A percentile compares a stretch with the other conserved stretches of the same genome.
These are phyloP conservation scores for Aspergillus sp. DNA, from an alignment of 2,329 filamentous ascomycete species.

Conservation along the genomic window DNA sequence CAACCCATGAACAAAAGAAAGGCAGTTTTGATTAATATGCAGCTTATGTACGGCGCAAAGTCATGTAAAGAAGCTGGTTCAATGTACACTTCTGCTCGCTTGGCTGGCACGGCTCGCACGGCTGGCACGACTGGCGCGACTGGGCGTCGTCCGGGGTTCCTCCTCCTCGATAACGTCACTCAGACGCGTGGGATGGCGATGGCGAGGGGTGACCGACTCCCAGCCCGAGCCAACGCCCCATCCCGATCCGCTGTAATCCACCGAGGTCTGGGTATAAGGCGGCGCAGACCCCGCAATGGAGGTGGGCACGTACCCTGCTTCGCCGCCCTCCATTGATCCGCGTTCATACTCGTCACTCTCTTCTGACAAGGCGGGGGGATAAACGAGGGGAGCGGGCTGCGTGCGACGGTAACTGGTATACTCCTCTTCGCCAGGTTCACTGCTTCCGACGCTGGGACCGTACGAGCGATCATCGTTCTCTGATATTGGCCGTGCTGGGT, in stretches of 20 bases:
- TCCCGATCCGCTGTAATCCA: slow-evolving; percentile 66
- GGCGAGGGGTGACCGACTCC: slow-evolving; percentile 68
- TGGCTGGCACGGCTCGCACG: slow-evolving; percentile 34
- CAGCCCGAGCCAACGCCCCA: slow-evolving; percentile 68
- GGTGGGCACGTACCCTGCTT: slow-evolving; percentile 24
- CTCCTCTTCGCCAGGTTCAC: slow-evolving; percentile 67
- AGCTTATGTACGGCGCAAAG: slow-evolving; percentile 13
- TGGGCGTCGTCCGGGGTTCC: slow-evolving; percentile 68
- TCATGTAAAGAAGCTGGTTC: slow-evolving; percentile 8
- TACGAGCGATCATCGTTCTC: slow-evolving; percentile 48
- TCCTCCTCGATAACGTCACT: slow-evolving; percentile 88
- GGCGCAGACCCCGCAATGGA: slow-evolving; percentile 16
- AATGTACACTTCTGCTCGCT: slow-evolving; percentile 42
- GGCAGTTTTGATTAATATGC: slow-evolving; percentile 3
- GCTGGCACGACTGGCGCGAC: slow-evolving; percentile 58
- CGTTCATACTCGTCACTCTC: slow-evolving; percentile 56
- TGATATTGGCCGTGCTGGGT: slow-evolving; percentile 40
- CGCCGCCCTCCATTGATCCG: slow-evolving; percentile 46
- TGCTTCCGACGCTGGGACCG: slow-evolving; percentile 49
- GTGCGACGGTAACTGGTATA: slow-evolving; percentile 66
- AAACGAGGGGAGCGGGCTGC: slow-evolving; percentile 58
- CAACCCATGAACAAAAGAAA: slow-evolving; percentile 6
- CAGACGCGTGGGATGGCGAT: slow-evolving; percentile 83
- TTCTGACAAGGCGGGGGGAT: slow-evolving; percentile 48
- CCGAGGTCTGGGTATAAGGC: slow-evolving; percentile 24